Evolutionary conservation across 108 stramenopile species (phyloP).

Genomic region (Cyclotella distinguenda): DNA sequence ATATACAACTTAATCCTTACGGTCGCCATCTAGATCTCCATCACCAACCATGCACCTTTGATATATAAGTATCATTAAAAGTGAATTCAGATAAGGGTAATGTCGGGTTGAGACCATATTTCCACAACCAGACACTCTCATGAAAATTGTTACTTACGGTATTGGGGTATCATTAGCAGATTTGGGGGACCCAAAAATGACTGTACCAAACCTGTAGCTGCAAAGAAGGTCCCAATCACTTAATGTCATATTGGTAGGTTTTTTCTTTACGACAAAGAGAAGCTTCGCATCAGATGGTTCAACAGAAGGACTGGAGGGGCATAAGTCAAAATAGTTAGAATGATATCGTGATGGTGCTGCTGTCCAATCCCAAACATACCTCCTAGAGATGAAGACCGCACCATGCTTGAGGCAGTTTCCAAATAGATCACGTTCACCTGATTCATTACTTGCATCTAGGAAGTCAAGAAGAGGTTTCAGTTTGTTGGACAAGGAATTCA

Average conservation of each 20-base stretch:
- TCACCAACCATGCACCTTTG: constrained; percentile 19
- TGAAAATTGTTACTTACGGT: constrained; percentile 3
- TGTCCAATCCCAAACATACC: background rate
- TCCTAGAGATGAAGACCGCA: constrained; percentile 4
- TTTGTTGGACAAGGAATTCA: background rate
- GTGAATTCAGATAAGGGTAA: background rate
- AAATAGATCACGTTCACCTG: constrained; percentile 3
- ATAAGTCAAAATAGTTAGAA: constrained; percentile 20
- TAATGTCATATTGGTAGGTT: constrained; percentile 27
- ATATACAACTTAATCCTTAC: background rate
- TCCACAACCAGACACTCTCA: background rate
- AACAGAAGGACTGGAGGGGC: constrained; percentile 28
- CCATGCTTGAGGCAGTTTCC: background rate
- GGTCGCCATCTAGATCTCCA: constrained; percentile 45
- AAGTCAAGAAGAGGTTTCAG: background rate
- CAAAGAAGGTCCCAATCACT: constrained; percentile 30
- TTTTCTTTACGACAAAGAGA: constrained; percentile 21
- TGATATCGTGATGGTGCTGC: constrained; percentile 6
- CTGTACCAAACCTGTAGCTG: constrained; percentile 33
- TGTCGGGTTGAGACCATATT: too few relatives aligned
- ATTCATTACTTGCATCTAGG: background rate
- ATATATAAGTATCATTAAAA: background rate
- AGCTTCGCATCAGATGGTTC: constrained; percentile 36
- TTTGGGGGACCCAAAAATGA: constrained; percentile 33
- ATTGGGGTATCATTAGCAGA: constrained; percentile 8